Evolutionary conservation across 2,329 filamentous ascomycete genomes (phyloP).

Genomic region (Cladophialophora carrionii): DNA sequence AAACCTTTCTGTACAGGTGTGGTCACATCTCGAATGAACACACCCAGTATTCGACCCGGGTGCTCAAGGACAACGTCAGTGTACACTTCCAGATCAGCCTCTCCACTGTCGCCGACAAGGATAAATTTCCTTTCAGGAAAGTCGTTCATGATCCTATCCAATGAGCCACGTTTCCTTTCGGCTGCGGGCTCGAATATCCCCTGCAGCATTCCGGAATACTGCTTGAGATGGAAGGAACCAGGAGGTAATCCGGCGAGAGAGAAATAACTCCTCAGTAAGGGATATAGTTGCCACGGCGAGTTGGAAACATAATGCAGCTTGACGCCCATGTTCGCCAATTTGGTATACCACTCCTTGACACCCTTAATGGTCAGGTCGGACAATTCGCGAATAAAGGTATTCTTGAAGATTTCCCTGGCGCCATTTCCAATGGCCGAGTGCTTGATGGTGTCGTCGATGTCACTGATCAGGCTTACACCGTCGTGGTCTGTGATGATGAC

Average conservation of each 20-base stretch:
- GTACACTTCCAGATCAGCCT: slow-evolving; percentile 96
- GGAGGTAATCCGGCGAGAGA: slow-evolving; percentile 75
- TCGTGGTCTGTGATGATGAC: slow-evolving; percentile 74
- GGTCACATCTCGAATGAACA: slow-evolving; percentile 96
- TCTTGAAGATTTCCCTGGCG: slow-evolving; percentile 91
- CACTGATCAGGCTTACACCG: slow-evolving; percentile 91
- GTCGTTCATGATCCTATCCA: slow-evolving; percentile 83
- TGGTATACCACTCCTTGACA: slow-evolving; percentile 85
- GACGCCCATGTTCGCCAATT: slow-evolving; percentile 77
- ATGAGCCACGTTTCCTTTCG: slow-evolving; percentile 85
- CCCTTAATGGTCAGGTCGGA: slow-evolving; percentile 80
- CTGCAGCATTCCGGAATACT: slow-evolving; percentile 95
- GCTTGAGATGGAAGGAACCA: slow-evolving; percentile 92
- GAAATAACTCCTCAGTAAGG: slow-evolving; percentile 84
- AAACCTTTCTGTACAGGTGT: slow-evolving; percentile 73
- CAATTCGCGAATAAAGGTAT: slow-evolving; percentile 89
- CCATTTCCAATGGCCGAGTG: slow-evolving; percentile 87
- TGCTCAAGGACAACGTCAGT: slow-evolving; percentile 87
- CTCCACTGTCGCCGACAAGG: slow-evolving; percentile 91
- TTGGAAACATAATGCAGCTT: slow-evolving; percentile 98
- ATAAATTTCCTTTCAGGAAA: slow-evolving; percentile 90
- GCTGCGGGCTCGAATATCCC: slow-evolving; percentile 97
- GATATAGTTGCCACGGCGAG: slow-evolving; percentile 96
- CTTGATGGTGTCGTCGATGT: slow-evolving; percentile 97
- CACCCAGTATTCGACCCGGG: slow-evolving; percentile 77